phyloP scores from a whole-genome alignment of 257 asterid genomes.

The Solanum sitiens region DNA sequence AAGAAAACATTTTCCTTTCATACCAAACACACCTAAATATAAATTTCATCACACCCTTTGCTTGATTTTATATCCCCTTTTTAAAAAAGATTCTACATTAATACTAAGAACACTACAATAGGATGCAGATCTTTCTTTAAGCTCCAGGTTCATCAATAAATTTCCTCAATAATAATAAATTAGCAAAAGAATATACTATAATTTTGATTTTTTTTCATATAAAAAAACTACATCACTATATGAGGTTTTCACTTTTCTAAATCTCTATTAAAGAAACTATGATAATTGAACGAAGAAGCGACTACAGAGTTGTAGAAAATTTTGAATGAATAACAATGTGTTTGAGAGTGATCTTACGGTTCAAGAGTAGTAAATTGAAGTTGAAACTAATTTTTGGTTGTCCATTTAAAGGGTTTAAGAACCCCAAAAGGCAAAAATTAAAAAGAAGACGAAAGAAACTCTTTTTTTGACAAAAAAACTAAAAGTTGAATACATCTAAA shows the following conservation, averaged over 20 bases:
- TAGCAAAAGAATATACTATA: neutral
- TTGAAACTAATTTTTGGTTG: no score
- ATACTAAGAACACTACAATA: neutral
- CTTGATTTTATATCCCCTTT: neutral
- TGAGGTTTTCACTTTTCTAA: neutral
- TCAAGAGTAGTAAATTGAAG: no score
- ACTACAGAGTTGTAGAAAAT: no score
- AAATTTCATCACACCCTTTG: neutral
- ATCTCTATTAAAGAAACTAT: neutral
- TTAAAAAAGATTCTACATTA: neutral
- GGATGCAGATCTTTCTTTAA: neutral
- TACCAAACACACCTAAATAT: neutral
- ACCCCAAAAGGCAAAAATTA: neutral
- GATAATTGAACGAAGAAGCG: neutral
- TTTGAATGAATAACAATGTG: neutral
- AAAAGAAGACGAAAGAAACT: no score
- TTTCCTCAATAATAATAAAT: neutral
- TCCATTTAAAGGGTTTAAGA: neutral
- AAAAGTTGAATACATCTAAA: neutral
- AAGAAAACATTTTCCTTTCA: neutral
- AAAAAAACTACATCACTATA: neutral
- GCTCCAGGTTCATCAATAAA: neutral
- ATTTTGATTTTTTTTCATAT: neutral
- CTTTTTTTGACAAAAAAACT: no score
- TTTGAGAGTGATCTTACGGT: no score